Evolutionary conservation across 495 filamentous ascomycete genomes (phyloP), one percentile per base, ranked within the genome.

Genomic region (Aspergillus hancockii): DNA sequence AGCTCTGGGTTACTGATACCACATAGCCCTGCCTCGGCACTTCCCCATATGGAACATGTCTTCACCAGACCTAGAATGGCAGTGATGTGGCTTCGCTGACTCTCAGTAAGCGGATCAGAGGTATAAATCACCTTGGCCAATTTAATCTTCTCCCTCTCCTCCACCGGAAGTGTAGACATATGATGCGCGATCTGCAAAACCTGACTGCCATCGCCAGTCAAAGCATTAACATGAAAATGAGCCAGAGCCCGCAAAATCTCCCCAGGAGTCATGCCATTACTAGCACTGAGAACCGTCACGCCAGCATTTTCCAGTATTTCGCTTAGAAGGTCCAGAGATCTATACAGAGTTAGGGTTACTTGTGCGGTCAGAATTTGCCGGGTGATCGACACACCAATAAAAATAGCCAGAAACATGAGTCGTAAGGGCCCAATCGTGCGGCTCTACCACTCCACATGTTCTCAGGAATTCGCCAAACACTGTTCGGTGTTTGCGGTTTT

Each of bases 21-120:
- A 56, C 60, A 74, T 4, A 67, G 63, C 0, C 69, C 70, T 3
- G 70, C 62, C 50, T 73, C 70, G 8, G 70, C 70, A 32, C 67
- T 73, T 4, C 66, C 70, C 18, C 66, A 23, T 4, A 73, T 45
- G 0, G 68, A 73, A 40, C 12, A 66, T 13, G 71, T 69, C 12
- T 55, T 59, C 23, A 73, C 41, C 0, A n/a, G 28, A 14, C 60
- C 58, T 0, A 73, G 32, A 6, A 59, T 43, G 0, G 38, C 22
- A 5, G 9, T 36, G 10, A 19, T 61, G 7, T 64, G 57, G 19
- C 31, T 45, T 52, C 55, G 19, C 34, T 67, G 63, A 19, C 52
- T 51, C 40, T 53, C 4, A 4, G 61, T 69, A 18, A 69, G 61
- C 30, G 60, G 40, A 34, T 69, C 66, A 2, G 66, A 69, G 4